Evolutionary conservation across 2,329 filamentous ascomycete genomes (phyloP), one percentile per base, ranked within the genome.

Genomic region (Talaromyces atroroseus): DNA sequence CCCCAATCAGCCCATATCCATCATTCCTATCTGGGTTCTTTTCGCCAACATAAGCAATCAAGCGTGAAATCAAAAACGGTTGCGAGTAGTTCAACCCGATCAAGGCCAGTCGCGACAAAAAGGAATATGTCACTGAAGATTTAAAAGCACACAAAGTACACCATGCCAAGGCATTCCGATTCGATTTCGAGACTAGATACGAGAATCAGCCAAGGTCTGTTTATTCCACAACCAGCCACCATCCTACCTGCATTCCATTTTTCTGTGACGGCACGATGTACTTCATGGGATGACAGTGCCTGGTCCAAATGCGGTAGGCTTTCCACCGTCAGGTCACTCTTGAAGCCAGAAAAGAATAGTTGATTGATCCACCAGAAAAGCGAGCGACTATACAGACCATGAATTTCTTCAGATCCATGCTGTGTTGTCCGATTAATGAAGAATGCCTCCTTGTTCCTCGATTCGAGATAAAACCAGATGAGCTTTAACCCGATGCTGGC

Each of bases 1-100:
- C 74, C 5, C 72, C 75, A 52, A 76, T 72, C 5, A 78, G 59
- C 1, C 72, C 75, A 58, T 76, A 75, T 5, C 75, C 74, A 14
- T 67, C 60, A 44, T 71, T 47, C 11, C 14, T 71, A 8, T 65
- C 65, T 1, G 67, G 63, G 5, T 60, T 57, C 26, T 56, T 54
- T 42, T 65, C 61, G 11, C 61, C 59, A 18, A 72, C 65, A 53
- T 68, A 73, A 2, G 60, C 59, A 2, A 75, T 66, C 0, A 72
- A 70, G 24, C 68, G 61, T 24, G 71, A 68, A 10, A 76, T 60
- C 5, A 74, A 61, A 26, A 75, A 62, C 12, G 72, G 72, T 52
- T 74, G 72, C 24, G 64, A 67, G 40, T 73, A 68, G 40, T 68
- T 70, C 21, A 74, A 66, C 1, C 65, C 71, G 4, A 68, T 70